Evolutionary conservation across 768 basidiomycete genomes (phyloP), one percentile per base, ranked within the genome.

Genomic region (Hypsizygus marmoreus): DNA sequence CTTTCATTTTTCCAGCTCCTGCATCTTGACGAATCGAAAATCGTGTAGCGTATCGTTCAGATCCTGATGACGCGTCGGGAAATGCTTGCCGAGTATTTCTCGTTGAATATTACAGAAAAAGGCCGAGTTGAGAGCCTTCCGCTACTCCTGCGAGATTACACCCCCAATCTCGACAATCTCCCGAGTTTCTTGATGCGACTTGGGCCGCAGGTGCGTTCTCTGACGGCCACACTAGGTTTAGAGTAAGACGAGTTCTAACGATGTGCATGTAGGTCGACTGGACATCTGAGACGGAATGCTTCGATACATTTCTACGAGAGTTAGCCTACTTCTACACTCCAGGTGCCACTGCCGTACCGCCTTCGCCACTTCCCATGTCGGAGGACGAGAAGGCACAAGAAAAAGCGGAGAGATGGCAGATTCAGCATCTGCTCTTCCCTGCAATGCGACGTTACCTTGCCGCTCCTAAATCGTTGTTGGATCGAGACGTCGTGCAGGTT

Each of bases 61-160:
- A 79, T 78, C 4, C 65, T 93, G 2, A 68, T 82, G 44, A 60
- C 69, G 3, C 73, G 80, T 10, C 76, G 86, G 7, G 86, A 86
- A 3, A 97, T 99, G 95, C 72, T 98, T 3, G 71, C 79, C 1
- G 97, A 97, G 51, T 97, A 99, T 66, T 98, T 98, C 61, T 86
- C 84, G 1, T 65, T 98, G 14, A 65, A 67, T 19, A 86, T 99
- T 51, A 77, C 80, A 5, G 70, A 75, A 0, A 68, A 77, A 2
- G 94, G 91, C 1, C 61, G 71, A 17, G 67, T 98, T n/a, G 78
- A 86, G 55, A 82, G 78, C 45, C 60, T 99, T 10, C 97, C 97
- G 0, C 72, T 94, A 36, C 71, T 99, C 9, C 73, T 97, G 32
- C 77, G 81, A 38, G 93, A 90, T 32, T 97, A 91, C 60, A 88